A percentile compares a stretch with the other conserved stretches of the same genome.
Conservation (phyloP, 805 yeast genomes). For the Clavispora asparagi region DNA sequence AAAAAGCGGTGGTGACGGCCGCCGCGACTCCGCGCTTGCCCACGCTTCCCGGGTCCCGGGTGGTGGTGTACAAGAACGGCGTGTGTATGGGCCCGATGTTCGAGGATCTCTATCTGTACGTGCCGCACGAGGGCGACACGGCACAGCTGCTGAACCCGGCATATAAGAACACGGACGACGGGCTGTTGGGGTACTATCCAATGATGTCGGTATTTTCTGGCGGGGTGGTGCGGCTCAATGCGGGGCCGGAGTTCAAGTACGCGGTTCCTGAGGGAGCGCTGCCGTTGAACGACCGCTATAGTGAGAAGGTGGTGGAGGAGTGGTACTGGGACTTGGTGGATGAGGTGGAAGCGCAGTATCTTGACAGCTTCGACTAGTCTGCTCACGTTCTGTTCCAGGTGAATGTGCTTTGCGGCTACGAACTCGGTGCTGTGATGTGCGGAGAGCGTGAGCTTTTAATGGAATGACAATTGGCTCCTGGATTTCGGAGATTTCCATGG, state of each 20-base stretch:
- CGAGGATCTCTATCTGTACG: conserved; percentile 62
- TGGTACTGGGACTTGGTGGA: conserved; percentile 79
- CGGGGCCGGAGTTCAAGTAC: conserved; percentile 58
- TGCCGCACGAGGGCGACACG: conserved; percentile 69
- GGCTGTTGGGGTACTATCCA: conserved; percentile 86
- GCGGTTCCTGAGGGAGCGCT: conserved; percentile 32
- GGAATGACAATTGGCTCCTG: too few species aligned
- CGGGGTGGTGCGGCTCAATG: conserved; percentile 67
- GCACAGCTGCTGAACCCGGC: conserved; percentile 34
- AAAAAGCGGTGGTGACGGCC: conserved; percentile 53
- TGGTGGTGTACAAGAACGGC: conserved; percentile 78
- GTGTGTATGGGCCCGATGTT: conserved; percentile 58
- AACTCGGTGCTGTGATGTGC: too few species aligned
- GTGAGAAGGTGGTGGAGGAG: conserved; percentile 73
- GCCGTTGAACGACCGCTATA: conserved; percentile 56
- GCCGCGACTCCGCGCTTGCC: conserved; percentile 34
- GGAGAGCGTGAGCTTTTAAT: too few species aligned
- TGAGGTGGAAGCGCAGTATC: conserved; percentile 63
- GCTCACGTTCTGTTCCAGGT: too few species aligned
- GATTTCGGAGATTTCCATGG: too few species aligned
- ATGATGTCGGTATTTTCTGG: conserved; percentile 77
- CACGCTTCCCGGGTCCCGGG: conserved; percentile 49
- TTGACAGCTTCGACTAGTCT: conserved; percentile 43
- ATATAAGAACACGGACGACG: conserved; percentile 61
- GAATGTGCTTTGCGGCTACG: too few species aligned